phyloP scores from a whole-genome alignment of 2,329 filamentous ascomycete species.

The Colletotrichum falcatum region DNA sequence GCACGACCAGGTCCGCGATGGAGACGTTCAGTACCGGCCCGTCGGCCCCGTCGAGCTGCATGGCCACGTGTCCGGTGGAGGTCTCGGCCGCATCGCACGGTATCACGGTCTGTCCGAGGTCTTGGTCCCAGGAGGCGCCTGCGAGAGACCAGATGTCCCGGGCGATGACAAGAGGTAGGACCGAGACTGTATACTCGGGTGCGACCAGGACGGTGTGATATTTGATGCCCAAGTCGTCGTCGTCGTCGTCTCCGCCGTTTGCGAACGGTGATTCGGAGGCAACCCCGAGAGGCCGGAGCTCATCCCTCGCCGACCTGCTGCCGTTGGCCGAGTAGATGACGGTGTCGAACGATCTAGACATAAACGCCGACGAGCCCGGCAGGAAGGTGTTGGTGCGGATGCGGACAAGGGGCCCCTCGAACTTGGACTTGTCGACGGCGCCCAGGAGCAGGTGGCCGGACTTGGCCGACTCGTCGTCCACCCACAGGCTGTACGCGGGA shows the following conservation, averaged over 20 bases:
- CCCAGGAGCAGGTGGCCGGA: slow-evolving; percentile 34
- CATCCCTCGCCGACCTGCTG: not conserved
- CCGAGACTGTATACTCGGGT: slow-evolving; percentile 25
- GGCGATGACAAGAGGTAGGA: slow-evolving; percentile 44
- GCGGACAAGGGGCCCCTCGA: slow-evolving; percentile 44
- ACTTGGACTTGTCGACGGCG: slow-evolving; percentile 37
- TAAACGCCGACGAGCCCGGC: not conserved
- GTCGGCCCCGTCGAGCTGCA: slow-evolving; percentile 45
- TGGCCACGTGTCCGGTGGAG: slow-evolving; percentile 43
- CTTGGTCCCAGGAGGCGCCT: slow-evolving; percentile 44
- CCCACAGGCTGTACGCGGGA: slow-evolving; percentile 77
- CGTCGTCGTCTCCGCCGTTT: too few relatives aligned
- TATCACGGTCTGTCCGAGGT: slow-evolving; percentile 40
- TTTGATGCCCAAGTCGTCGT: not conserved
- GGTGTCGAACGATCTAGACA: slow-evolving; percentile 7
- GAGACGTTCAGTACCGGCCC: slow-evolving; percentile 47
- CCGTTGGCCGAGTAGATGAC: slow-evolving; percentile 23
- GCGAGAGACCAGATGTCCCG: slow-evolving; percentile 46
- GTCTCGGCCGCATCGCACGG: slow-evolving; percentile 44
- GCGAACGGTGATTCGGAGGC: too few relatives aligned
- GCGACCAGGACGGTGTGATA: slow-evolving; percentile 4
- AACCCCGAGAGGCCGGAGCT: not conserved
- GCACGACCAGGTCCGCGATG: slow-evolving; percentile 47
- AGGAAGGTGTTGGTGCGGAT: slow-evolving; percentile 2
- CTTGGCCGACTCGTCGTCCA: slow-evolving; percentile 46